Percentiles rank a stretch among this genome's conserved stretches.
Conservation (phyloP, 768 basidiomycete genomes). For the Amylocystis lapponica region DNA sequence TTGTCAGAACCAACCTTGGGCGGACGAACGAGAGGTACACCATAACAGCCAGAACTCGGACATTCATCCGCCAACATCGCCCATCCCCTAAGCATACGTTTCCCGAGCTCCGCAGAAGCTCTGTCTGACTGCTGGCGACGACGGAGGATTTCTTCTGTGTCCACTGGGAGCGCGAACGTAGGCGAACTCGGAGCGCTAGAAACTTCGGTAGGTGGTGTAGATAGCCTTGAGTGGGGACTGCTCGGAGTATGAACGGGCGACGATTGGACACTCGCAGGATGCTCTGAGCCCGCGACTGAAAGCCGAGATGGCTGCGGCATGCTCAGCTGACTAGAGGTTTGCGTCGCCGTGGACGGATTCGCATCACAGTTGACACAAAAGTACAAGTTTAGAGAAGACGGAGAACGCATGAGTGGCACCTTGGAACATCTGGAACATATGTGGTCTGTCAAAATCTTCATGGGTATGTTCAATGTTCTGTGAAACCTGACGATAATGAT, state of each 20-base stretch:
- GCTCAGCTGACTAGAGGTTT: conserved; percentile 4
- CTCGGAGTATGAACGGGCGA: conserved; percentile 40
- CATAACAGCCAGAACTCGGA: conserved; percentile 60
- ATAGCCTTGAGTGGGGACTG: conserved; percentile 52
- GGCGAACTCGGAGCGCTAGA: conserved; percentile 59
- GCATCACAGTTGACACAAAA: conserved; percentile 65
- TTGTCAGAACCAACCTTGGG: conserved; percentile 56
- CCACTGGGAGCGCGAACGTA: conserved; percentile 55
- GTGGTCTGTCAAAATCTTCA: conserved; percentile 58
- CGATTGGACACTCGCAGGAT: conserved; percentile 1
- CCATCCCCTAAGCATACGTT: conserved; percentile 74
- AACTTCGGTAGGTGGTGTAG: conserved; percentile 75
- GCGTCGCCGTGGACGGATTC: conserved; percentile 12
- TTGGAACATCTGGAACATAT: conserved; percentile 55
- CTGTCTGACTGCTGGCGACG: conserved; percentile 77
- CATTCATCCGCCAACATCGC: conserved; percentile 90
- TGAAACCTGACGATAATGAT: too few relatives aligned
- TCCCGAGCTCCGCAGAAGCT: conserved; percentile 77
- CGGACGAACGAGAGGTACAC: conserved; percentile 78
- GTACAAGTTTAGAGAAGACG: conserved; percentile 40
- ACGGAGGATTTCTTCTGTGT: conserved; percentile 58
- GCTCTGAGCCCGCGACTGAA: too few relatives aligned
- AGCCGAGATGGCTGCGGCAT: conserved; percentile 2
- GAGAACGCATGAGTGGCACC: conserved; percentile 74
- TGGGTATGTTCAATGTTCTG: background rate